Evolutionary conservation across 768 basidiomycete species (phyloP).

Genomic region (Cyathus striatus): DNA sequence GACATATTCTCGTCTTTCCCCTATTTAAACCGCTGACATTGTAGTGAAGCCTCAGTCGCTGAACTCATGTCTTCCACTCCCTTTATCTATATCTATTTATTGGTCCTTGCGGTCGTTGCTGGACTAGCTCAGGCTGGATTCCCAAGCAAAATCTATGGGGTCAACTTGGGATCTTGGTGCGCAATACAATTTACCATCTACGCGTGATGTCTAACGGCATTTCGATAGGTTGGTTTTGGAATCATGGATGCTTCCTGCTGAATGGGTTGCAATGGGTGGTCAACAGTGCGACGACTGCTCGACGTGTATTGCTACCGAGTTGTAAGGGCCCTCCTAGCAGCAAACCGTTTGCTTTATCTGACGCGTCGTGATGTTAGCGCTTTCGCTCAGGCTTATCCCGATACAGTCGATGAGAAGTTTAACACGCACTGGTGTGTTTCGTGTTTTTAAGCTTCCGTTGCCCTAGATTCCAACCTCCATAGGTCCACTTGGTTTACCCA

Average conservation of each 20-base stretch:
- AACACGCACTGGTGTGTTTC: conserved; percentile 53
- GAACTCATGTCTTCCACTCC: conserved; percentile 16
- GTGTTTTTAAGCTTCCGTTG: background rate
- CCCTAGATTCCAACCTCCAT: background rate
- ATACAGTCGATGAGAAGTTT: conserved; percentile 53
- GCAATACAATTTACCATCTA: conserved; percentile 1
- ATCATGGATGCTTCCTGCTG: conserved; percentile 79
- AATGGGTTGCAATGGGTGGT: conserved; percentile 75
- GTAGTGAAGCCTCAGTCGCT: background rate
- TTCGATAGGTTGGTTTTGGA: conserved; percentile 65
- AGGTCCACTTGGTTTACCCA: conserved; percentile 74
- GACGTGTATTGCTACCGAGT: conserved; percentile 63
- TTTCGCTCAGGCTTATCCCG: conserved; percentile 54
- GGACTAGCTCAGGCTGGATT: conserved; percentile 11
- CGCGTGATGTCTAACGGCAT: background rate
- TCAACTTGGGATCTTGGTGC: conserved; percentile 66
- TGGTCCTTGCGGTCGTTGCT: conserved; percentile 8
- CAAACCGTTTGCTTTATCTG: background rate
- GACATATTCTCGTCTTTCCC: background rate
- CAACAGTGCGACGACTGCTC: conserved; percentile 54
- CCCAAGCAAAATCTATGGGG: conserved; percentile 57
- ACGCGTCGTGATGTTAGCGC: conserved; percentile 32
- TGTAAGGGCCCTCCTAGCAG: conserved; percentile 31
- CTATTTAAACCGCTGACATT: background rate
- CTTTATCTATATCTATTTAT: conserved; percentile 11